These are phyloP conservation scores for Panaeolus papilionaceus DNA, from an alignment of 768 basidiomycete species.

Conservation along the genomic window DNA sequence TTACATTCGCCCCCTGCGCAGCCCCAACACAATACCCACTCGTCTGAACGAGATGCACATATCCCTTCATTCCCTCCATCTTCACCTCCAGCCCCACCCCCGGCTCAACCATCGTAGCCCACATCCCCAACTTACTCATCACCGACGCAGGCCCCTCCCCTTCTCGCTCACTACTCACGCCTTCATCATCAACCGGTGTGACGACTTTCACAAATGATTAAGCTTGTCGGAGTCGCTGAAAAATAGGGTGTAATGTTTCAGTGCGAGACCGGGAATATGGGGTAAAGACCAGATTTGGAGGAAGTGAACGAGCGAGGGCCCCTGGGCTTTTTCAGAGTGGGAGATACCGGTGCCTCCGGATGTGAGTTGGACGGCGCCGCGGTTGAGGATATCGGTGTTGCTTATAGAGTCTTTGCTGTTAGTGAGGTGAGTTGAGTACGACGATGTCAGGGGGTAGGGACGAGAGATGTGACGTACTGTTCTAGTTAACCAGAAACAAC, in stretches of 20 bases:
- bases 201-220: slow-evolving; percentile 67
- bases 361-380: too few species aligned
- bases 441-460: too few species aligned
- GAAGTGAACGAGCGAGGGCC: too few species aligned
- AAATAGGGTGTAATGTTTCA: slow-evolving; percentile 84
- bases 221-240: slow-evolving; percentile 74
- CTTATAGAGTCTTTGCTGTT: too few species aligned
- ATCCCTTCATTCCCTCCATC: slow-evolving; percentile 66
- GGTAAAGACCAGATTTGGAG: too few species aligned
- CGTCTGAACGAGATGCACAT: slow-evolving; percentile 87
- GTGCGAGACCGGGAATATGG: too few species aligned
- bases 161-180: slow-evolving; percentile 61
- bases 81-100: slow-evolving; percentile 48
- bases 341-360: too few species aligned
- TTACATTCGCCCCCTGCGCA: slow-evolving; percentile 65
- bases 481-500: slow-evolving; percentile 80
- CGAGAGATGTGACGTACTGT: slow-evolving; percentile 58
- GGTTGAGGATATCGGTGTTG: too few species aligned
- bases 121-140: slow-evolving; percentile 70
- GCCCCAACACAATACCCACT: slow-evolving; percentile 75
- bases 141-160: slow-evolving; percentile 83
- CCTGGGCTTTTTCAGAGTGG: too few species aligned
- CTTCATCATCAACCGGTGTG: slow-evolving; percentile 58
- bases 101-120: slow-evolving; percentile 74
- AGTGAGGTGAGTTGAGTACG: too few species aligned